Conservation (phyloP, 768 basidiomycete genomes). For the Suillus ampliporus region DNA sequence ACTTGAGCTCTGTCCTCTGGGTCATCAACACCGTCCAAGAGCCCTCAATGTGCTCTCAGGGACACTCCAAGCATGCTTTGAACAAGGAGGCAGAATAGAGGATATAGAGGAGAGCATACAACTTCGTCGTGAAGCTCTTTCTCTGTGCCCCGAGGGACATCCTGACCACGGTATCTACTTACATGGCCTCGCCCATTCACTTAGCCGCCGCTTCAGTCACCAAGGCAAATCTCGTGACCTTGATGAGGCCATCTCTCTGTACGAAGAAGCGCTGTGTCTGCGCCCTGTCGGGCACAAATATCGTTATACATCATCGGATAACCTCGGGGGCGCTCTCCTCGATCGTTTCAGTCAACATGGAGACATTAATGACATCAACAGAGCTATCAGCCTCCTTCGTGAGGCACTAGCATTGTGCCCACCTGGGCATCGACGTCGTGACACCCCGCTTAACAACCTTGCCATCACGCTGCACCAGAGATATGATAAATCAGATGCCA, state of each 20-base stretch:
- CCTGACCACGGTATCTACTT: background rate
- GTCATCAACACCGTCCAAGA: background rate
- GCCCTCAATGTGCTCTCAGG: background rate
- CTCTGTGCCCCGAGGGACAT: background rate
- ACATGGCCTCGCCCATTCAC: background rate
- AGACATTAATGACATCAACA: background rate
- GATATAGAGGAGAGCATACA: background rate
- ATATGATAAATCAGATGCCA: slow-evolving; percentile 23
- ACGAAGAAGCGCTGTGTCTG: background rate
- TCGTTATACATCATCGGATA: no score
- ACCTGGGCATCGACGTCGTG: slow-evolving; percentile 1
- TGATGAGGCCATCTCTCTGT: background rate
- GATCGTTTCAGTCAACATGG: background rate
- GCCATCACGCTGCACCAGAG: slow-evolving; percentile 19
- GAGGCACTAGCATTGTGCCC: slow-evolving; percentile 2
- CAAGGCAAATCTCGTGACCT: background rate
- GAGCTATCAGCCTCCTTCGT: slow-evolving; percentile 1
- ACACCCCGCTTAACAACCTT: slow-evolving; percentile 13
- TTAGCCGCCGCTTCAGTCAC: background rate
- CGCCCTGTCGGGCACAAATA: background rate
- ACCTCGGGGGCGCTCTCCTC: no score
- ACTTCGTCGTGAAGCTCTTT: background rate
- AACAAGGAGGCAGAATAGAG: background rate
- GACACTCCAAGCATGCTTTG: background rate
- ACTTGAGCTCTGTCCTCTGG: background rate